Evolutionary conservation across 2,329 filamentous ascomycete species (phyloP).

Genomic region (Penicillium polonicum): DNA sequence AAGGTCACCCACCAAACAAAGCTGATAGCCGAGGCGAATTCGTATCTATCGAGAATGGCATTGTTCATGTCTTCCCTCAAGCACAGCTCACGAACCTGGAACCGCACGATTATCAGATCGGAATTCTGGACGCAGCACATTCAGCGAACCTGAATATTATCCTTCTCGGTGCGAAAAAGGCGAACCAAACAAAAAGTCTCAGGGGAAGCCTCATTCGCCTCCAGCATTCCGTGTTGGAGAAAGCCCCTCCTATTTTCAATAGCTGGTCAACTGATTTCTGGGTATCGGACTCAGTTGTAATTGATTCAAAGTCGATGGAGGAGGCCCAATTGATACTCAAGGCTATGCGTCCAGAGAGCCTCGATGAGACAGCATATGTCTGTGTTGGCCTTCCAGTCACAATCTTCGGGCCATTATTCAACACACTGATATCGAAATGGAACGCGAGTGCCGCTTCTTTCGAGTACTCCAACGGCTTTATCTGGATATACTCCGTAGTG

Average conservation of each 20-base stretch:
- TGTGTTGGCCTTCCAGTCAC: neutral
- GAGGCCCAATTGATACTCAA: neutral
- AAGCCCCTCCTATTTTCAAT: neutral
- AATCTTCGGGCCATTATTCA: slow-evolving; percentile 1
- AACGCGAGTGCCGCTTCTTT: neutral
- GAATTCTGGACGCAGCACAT: neutral
- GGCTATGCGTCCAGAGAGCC: neutral
- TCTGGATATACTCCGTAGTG: neutral
- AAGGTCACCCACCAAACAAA: neutral
- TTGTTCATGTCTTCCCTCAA: neutral
- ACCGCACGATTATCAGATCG: neutral
- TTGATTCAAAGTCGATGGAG: neutral
- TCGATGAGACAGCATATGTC: neutral
- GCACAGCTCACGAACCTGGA: neutral
- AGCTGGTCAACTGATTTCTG: neutral
- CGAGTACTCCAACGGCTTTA: neutral
- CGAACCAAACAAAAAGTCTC: neutral
- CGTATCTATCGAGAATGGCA: neutral
- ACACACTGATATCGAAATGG: neutral
- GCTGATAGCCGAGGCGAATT: neutral
- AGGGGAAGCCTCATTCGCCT: neutral
- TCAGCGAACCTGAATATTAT: neutral
- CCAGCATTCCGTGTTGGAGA: neutral
- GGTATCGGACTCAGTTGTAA: neutral
- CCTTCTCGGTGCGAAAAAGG: neutral